phyloP scores from a whole-genome alignment of 164 flowering plant species.

The Sextonia rubra region DNA sequence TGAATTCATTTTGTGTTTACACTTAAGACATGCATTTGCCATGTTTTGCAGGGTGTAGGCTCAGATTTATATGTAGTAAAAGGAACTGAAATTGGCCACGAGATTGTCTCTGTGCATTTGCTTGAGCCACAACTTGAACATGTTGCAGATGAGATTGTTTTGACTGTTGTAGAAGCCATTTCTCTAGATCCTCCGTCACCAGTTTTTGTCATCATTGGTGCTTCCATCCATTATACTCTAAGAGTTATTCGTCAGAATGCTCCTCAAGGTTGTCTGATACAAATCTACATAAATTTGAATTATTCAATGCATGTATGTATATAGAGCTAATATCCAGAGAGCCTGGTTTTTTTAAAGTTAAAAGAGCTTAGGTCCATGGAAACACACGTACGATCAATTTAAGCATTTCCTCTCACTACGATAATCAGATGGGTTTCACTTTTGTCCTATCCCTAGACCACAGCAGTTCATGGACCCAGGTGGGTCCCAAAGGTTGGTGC shows the following conservation, averaged over 20 bases:
- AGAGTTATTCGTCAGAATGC: slow-evolving; percentile 68
- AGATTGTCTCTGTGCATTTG: slow-evolving; percentile 71
- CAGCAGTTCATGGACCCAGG: too few relatives aligned
- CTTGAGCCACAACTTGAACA: slow-evolving; percentile 57
- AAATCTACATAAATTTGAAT: background rate
- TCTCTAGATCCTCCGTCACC: slow-evolving; percentile 95
- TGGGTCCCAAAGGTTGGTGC: too few relatives aligned
- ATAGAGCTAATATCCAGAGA: background rate
- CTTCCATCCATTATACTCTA: slow-evolving; percentile 56
- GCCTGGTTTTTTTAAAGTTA: background rate
- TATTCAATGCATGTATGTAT: background rate
- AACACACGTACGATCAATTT: background rate
- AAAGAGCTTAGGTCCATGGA: background rate
- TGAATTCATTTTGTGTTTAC: background rate
- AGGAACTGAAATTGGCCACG: slow-evolving; percentile 85
- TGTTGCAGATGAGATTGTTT: slow-evolving; percentile 60
- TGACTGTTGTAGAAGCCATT: slow-evolving; percentile 97
- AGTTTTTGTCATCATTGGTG: slow-evolving; percentile 71
- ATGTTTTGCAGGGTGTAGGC: slow-evolving; percentile 61
- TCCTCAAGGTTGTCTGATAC: slow-evolving; percentile 58
- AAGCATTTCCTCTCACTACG: background rate
- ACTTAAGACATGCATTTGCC: background rate
- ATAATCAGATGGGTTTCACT: background rate
- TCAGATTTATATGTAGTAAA: slow-evolving; percentile 75
- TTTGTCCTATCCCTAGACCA: background rate